Evolutionary conservation across 768 basidiomycete genomes (phyloP).

Genomic region (Lactarius akahatsu): DNA sequence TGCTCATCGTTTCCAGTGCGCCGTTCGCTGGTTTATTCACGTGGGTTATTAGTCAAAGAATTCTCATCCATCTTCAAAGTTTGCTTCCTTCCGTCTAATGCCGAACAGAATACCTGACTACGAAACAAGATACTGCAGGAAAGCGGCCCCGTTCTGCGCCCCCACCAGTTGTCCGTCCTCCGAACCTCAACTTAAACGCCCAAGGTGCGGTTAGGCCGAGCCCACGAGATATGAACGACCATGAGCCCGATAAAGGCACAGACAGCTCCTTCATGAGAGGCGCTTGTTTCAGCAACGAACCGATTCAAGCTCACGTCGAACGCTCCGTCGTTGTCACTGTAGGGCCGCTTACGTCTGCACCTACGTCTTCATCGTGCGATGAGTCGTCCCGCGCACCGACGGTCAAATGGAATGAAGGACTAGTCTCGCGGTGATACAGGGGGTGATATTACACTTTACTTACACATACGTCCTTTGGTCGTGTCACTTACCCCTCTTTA

Average conservation of each 20-base stretch:
- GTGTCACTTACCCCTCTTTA: neutral
- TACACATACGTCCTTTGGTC: neutral
- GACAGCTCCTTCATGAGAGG: neutral
- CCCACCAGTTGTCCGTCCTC: neutral
- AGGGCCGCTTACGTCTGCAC: neutral
- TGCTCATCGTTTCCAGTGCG: neutral
- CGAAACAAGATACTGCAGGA: constrained; percentile 29
- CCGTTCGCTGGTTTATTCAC: constrained; percentile 35
- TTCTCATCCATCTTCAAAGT: constrained; percentile 39
- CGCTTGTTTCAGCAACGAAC: neutral
- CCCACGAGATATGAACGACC: neutral
- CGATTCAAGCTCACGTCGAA: constrained; percentile 2
- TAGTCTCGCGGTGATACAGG: neutral
- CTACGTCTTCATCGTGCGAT: neutral
- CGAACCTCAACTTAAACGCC: neutral
- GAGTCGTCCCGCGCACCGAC: neutral
- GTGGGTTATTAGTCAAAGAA: constrained; percentile 39
- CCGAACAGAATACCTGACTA: neutral
- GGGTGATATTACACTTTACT: too few relatives aligned
- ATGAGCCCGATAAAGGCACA: neutral
- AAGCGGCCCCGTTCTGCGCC: constrained; percentile 7
- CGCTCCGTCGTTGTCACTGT: neutral
- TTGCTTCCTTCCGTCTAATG: constrained; percentile 11
- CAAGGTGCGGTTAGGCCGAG: neutral
- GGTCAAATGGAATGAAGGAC: neutral